phyloP scores from a whole-genome alignment of 257 asterid genomes.

The Rauvolfia tetraphylla region DNA sequence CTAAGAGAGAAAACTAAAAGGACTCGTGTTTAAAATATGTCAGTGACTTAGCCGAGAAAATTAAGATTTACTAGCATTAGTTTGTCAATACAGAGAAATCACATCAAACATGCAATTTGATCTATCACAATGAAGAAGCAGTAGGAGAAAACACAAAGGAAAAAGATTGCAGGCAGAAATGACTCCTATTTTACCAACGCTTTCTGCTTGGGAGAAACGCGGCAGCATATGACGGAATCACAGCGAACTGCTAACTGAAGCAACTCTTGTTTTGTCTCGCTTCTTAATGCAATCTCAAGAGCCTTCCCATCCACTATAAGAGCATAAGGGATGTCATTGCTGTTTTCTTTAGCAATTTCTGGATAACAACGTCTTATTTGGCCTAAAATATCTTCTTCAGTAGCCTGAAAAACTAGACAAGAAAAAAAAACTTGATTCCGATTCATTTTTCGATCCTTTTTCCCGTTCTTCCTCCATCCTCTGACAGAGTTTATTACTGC shows the following conservation, averaged over 20 bases:
- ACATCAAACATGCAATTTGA: background rate
- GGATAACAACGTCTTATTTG: conserved; percentile 43
- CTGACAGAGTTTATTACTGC: background rate
- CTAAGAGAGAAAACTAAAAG: no score
- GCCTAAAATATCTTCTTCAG: conserved; percentile 38
- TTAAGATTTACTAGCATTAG: background rate
- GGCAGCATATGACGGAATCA: conserved; percentile 76
- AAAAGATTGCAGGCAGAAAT: background rate
- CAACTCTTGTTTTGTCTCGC: conserved; percentile 39
- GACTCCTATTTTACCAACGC: conserved; percentile 51
- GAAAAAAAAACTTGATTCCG: background rate
- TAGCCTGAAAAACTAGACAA: conserved; percentile 42
- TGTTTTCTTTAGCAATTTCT: conserved; percentile 28
- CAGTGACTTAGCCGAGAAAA: background rate
- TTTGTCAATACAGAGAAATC: background rate
- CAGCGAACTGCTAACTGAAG: conserved; percentile 57
- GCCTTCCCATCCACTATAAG: conserved; percentile 65
- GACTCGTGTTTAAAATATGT: no score
- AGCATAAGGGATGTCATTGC: conserved; percentile 46
- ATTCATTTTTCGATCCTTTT: background rate
- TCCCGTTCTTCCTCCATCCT: background rate
- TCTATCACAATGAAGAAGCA: background rate
- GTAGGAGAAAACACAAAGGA: background rate
- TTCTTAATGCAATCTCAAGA: conserved; percentile 36
- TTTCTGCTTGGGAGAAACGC: conserved; percentile 85